Conservation (phyloP, 2,329 filamentous ascomycete species). For the Arthrobotrys musiformis region DNA sequence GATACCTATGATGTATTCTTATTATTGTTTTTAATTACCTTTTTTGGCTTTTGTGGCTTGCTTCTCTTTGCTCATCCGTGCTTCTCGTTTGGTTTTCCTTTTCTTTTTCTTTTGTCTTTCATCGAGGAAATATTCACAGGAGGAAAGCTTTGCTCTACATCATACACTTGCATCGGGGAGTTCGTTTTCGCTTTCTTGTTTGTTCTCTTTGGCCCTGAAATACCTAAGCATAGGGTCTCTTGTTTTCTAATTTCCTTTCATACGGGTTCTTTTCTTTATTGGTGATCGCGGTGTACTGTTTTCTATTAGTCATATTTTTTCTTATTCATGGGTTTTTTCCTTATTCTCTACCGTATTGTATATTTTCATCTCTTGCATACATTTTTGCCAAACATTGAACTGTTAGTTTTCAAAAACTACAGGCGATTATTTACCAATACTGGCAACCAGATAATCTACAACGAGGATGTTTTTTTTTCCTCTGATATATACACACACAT, state of each 20-base stretch:
- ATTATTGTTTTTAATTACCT: constrained; percentile 38
- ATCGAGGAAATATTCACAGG: constrained; percentile 35
- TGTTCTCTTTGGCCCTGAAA: constrained; percentile 21
- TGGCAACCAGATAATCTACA: constrained; percentile 39
- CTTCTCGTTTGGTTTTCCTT: constrained; percentile 1
- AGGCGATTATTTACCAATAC: constrained; percentile 30
- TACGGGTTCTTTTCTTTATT: constrained; percentile 21
- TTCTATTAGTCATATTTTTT: constrained; percentile 14
- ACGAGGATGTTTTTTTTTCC: constrained; percentile 3
- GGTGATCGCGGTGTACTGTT: constrained; percentile 43
- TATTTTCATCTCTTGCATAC: constrained; percentile 41
- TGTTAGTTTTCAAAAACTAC: constrained; percentile 18
- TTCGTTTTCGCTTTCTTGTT: constrained; percentile 36
- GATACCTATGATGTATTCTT: constrained; percentile 53
- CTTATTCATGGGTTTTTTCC: constrained; percentile 25
- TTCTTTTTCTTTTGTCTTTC: constrained; percentile 14
- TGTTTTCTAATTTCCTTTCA: constrained; percentile 43
- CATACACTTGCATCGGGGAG: constrained; percentile 54
- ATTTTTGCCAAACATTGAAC: constrained; percentile 23
- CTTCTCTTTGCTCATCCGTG: constrained; percentile 17
- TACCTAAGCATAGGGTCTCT: constrained; percentile 38
- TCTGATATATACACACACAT: constrained; percentile 32
- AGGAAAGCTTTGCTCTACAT: constrained; percentile 49
- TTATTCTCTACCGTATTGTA: constrained; percentile 37
- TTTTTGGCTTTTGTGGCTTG: constrained; percentile 21